Evolutionary conservation across 192 early-diverging fungal genomes (phyloP), one percentile per base, ranked within the genome.

Genomic region (Gryganskiella cystojenkinii): DNA sequence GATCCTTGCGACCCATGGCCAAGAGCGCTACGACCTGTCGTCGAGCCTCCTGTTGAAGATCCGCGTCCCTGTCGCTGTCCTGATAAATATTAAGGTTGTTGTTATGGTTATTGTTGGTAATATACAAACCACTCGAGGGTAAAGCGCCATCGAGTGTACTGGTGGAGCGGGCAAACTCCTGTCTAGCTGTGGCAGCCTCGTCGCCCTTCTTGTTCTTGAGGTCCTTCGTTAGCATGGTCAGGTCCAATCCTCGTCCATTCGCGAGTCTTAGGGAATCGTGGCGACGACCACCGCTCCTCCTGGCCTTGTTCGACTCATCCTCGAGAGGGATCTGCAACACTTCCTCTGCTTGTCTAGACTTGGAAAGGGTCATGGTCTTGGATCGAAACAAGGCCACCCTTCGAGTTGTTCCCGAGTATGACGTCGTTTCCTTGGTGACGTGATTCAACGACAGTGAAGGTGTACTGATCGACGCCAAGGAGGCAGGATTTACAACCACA

Each of bases 341-440:
- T 31, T 43, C 15, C 4, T 27, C 28, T 55, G 37, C 1, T 17
- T 17, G 20, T 15, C 47, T 19, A 17, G 55, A 56, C 28, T 51
- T 27, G 50, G 42, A 42, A n/a, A 52, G 49, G 2, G 63, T 45
- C 51, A 25, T 24, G 3, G 54, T 69, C 56, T 78, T 63, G 11
- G 74, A 68, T 4, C 67, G 59, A 55, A 59, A 78, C 15, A 78
- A 43, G n/a, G 59, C 69, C 30, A 78, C 74, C 31, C 54, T 68
- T 35, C 74, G 60, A 24, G 50, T 60, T 31, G 25, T 52, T 49
- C 24, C 56, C 15, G 46, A 42, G 37, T 27, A 22, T 22, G 31
- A 7, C 24, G 67, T 24, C 28, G 27, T 15, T 27, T 4, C n/a
- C 9, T 51, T 51, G 35, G 22, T 15, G 66, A 22, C 11, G 44